Base-by-base conservation (phyloP, 352 stramenopile species). In the Discostella stelligera region DNA sequence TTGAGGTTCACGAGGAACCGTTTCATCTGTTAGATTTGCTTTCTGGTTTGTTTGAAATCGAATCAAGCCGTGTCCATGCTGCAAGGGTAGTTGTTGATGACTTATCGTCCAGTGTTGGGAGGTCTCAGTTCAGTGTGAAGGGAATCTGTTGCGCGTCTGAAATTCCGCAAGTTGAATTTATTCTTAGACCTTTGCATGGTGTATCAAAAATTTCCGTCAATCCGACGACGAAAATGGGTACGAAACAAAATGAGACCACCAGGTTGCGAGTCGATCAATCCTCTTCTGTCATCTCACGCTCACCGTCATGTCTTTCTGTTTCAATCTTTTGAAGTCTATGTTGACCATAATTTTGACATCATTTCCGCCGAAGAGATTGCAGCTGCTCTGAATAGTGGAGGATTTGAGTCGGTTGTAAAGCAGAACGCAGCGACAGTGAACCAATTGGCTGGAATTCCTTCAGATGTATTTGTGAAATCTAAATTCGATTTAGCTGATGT, bases 111-210 rank as follows among this genome's bases (percentile, higher is more conserved):
- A 72, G 46, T 25, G 49, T 64, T 58, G 74, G 75, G 52, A 74
- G 72, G 48, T 85, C 70, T 18, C 23, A 72, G 46, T 79, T 87
- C 44, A 64, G 62, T 62, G 73, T 81, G 2, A 44, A 84, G 49
- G 69, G 66, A n/a, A 87, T 89, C 30, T 89, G 83, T 64, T 89
- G 83, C 64, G 83, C 80, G 10, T 75, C 71, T 11, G 83, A 89
- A 69, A 71, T 81, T 30, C 67, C 60, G 23, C 30, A 71, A 11
- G 81, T 89, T 11, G 63, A 75, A 50, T 66, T 66, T 0, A 68
- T 87, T 48, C 27, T 86, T 0, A 49, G 71, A 18, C 66, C 60
- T 11, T 46, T 86, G 0, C 27, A 79, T 0, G 83, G 83, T 41
- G 65, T 89, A n/a, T 37, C n/a, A 13, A 62, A 79, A 20, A 63